Base-by-base conservation (phyloP, 139 green algal species). In the Asterochloris sp. region DNA sequence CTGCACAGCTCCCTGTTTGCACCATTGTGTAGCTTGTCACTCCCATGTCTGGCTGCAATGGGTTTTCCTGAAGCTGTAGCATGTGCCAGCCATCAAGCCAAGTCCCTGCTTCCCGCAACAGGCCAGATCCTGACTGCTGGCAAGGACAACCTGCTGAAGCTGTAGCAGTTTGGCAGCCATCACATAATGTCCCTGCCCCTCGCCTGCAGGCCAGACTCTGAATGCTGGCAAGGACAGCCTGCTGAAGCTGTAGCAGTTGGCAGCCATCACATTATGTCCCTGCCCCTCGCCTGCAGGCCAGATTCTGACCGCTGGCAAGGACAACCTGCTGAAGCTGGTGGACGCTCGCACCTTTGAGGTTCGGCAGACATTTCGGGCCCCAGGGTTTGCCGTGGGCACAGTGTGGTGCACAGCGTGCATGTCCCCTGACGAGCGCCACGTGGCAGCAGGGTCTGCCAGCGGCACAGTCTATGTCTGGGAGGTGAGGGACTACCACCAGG, bases 381-480 rank as follows among this genome's bases (percentile, higher is more conserved):
- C 85, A 8, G 67, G 79, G 60, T 90, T 88, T 62, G 66, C 8
- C 1, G 85, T 90, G 74, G 85, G 83, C 64, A 85, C 73, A 78
- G 64, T 85, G 17, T 90, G 85, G 85, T 80, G 80, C 38, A 74
- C 38, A 2, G 85, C 83, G 0, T 82, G 68, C 62, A 74, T 90
- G 67, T 84, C 82, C 23, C 80, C 87, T 28, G 87, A 84, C 21
- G 88, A 86, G 73, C 69, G 54, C 13, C 84, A 87, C n/a, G 86
- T 83, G 0, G 79, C 86, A 14, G 86, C 87, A 1, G 88, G 88
- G 6, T 92, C 88, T 4, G 68, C 66, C 16, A 82, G 89, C 38
- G 89, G 88, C 17, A 80, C 78, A 0, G 15, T 92, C 0, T 89
- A 86, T 68, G 16, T 92, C 17, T 92, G 88, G 88, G 83, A 89